Base-by-base conservation (phyloP, 78 protist genomes). In the Thecamonas trahens region DNA sequence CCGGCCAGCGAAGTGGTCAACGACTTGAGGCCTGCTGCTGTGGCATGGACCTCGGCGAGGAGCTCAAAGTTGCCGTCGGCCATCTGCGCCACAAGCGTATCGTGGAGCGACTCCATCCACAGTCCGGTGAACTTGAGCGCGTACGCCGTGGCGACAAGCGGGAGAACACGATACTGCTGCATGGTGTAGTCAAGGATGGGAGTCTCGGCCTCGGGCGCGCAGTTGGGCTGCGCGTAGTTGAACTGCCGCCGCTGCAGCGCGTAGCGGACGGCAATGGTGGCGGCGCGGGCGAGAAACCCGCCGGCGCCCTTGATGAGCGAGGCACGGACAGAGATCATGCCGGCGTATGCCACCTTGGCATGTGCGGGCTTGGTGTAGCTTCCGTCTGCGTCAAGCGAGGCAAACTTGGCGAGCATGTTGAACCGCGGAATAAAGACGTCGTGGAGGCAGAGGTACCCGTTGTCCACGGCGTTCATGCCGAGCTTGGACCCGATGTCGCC, bases 91-190 rank as follows among this genome's bases (percentile, higher is more conserved):
- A 18, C 13, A 11, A 59, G 13, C 24, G 62, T 32, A 59, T 29
- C 35, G 62, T 18, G 14, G n/a, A 15, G 32, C 14, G 11, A 11
- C 35, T 18, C 14, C 62, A 59, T 59, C 35, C 17, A 59, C n/a
- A 18, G 24, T 11, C 62, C 62, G 14, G 62, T 34, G 17, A 59
- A 59, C 62, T 59, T 59, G n/a, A 59, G 32, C 13, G 62, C 62
- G 14, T 59, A 59, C 35, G 62, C 62, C 24, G n/a, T 29, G 35
- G 62, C 62, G 15, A 59, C n/a, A 11, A 18, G 62, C 62, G 32
- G 32, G 62, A 59, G 14, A 11, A 59, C 47, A 17, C 62, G 62
- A 11, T 17, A 59, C 62, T 32, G 32, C 35, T 59, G 62, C n/a
- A 17, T 32, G 24, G 11, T 29, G 62, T 59, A 59, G 62, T 59